Percentiles rank a stretch among this genome's conserved stretches.
These are phyloP conservation scores for Galeopsis tetrahit DNA, from an alignment of 257 asterid species.

Conservation along the genomic window DNA sequence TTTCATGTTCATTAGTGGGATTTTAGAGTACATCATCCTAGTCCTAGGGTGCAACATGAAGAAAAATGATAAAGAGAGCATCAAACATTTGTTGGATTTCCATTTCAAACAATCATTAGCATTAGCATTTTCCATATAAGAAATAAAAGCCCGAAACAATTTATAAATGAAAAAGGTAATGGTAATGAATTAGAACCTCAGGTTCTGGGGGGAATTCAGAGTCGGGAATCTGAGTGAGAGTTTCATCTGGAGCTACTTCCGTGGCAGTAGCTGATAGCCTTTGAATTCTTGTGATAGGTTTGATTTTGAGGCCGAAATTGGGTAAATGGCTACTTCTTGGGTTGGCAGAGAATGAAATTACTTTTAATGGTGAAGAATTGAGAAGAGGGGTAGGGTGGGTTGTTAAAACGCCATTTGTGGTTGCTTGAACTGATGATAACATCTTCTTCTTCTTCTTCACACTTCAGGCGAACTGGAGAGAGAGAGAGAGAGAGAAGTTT, in stretches of 20 bases:
- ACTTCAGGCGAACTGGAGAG: not conserved
- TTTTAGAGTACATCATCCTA: not conserved
- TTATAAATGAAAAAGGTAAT: not conserved
- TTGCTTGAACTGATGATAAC: slow-evolving; percentile 47
- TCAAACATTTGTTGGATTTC: not conserved
- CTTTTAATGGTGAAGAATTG: slow-evolving; percentile 36
- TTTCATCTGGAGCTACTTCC: slow-evolving; percentile 45
- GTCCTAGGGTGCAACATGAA: not conserved
- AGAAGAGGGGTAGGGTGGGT: slow-evolving; percentile 45
- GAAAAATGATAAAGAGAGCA: not conserved
- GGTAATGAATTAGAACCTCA: slow-evolving; percentile 32
- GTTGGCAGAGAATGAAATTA: slow-evolving; percentile 38
- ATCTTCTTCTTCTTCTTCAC: slow-evolving; percentile 40
- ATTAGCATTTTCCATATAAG: not conserved
- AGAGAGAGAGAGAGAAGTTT: slow-evolving; percentile 19
- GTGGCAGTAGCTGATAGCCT: slow-evolving; percentile 49
- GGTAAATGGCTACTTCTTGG: slow-evolving; percentile 29
- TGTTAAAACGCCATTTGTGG: slow-evolving; percentile 40
- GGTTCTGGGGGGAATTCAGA: slow-evolving; percentile 39
- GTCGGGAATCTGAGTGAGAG: slow-evolving; percentile 33
- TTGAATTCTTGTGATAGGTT: slow-evolving; percentile 35
- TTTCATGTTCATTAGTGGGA: no score
- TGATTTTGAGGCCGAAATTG: slow-evolving; percentile 36
- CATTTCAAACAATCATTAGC: not conserved
- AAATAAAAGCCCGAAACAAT: not conserved